phyloP scores from a whole-genome alignment of 345 rosid genomes.

The Pistacia vera region DNA sequence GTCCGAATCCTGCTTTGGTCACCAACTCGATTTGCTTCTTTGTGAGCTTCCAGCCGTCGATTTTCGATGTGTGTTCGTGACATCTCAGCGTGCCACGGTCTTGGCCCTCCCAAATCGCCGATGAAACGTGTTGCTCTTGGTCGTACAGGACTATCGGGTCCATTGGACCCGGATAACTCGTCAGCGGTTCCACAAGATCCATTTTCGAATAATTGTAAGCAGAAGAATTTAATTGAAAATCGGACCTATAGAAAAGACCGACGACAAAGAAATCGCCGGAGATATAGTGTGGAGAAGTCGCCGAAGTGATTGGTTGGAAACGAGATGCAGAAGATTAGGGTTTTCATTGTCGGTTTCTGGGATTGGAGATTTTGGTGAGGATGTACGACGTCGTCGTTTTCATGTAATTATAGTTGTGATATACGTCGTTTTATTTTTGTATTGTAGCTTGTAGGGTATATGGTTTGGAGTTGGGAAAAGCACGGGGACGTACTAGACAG shows the following conservation, averaged over 20 bases:
- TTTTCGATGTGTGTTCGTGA: constrained; percentile 72
- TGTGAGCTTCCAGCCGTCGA: constrained; percentile 73
- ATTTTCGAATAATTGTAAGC: background rate
- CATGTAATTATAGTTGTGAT: background rate
- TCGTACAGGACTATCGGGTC: constrained; percentile 47
- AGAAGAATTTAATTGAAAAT: background rate
- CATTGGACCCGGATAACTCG: constrained; percentile 33
- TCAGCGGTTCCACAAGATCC: constrained; percentile 11
- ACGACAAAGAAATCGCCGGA: background rate
- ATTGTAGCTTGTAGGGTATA: too few relatives aligned
- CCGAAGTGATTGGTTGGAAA: too few relatives aligned
- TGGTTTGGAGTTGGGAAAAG: too few relatives aligned
- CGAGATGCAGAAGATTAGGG: background rate
- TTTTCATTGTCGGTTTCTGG: too few relatives aligned
- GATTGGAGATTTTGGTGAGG: background rate
- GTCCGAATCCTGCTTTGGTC: constrained; percentile 71
- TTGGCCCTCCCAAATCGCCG: constrained; percentile 59
- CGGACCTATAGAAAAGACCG: background rate
- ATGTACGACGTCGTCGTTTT: background rate
- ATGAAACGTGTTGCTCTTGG: constrained; percentile 63
- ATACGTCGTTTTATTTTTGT: background rate
- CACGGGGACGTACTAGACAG: too few relatives aligned
- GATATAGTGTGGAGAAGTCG: background rate
- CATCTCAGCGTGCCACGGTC: constrained; percentile 82
- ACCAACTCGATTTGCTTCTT: constrained; percentile 62